These are phyloP conservation scores for Stevia rebaudiana DNA, from an alignment of 140 eudicot species.

Conservation along the genomic window DNA sequence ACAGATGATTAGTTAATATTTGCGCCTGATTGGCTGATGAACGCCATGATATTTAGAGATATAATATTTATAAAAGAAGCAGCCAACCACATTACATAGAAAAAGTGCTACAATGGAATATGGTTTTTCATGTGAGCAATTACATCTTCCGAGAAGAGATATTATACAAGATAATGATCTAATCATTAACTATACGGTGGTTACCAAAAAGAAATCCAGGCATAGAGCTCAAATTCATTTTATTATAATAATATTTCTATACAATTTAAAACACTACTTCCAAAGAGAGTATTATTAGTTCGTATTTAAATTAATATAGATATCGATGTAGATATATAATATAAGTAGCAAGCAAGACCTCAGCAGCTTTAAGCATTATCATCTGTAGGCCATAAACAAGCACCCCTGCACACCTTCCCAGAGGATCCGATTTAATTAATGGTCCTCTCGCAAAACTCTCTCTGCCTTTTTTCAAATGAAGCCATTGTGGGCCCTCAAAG, in stretches of 20 bases:
- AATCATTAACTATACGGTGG: neutral
- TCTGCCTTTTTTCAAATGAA: conserved; percentile 77
- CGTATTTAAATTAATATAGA: neutral
- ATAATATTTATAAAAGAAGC: conserved; percentile 4
- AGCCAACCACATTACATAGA: conserved; percentile 17
- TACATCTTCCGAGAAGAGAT: neutral
- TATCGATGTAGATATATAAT: conserved; percentile 2
- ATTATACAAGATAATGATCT: neutral
- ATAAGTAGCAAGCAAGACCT: conserved; percentile 47
- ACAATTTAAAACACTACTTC: conserved; percentile 1
- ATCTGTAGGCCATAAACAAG: conserved; percentile 88
- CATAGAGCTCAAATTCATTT: conserved; percentile 7
- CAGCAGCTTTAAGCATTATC: conserved; percentile 90
- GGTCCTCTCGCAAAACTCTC: conserved; percentile 92
- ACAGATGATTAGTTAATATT: neutral
- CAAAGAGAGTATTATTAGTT: neutral
- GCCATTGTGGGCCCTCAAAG: conserved; percentile 98
- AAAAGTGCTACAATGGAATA: neutral
- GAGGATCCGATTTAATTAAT: conserved; percentile 74
- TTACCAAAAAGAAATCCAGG: neutral
- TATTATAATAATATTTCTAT: neutral
- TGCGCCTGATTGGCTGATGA: neutral
- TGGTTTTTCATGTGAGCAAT: neutral
- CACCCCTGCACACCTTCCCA: conserved; percentile 89
- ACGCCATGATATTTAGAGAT: neutral